Base-by-base conservation (phyloP, 768 basidiomycete genomes). In the Stropharia rugosoannulata region DNA sequence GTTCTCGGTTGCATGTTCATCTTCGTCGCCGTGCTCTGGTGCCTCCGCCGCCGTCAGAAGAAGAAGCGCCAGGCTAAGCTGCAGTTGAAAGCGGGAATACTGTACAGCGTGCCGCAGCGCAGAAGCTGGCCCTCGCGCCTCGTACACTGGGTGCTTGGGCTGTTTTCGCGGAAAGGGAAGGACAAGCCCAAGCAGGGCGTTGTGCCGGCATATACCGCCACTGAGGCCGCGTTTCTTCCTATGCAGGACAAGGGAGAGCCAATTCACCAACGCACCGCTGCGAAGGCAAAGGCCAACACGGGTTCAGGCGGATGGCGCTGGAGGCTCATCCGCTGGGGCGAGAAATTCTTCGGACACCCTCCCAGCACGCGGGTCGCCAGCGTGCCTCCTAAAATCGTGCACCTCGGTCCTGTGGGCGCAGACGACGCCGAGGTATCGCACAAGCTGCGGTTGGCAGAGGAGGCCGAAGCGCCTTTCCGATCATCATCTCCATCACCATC, bases 1-100 rank as follows among this genome's bases (percentile, higher is more conserved):
- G 77, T 84, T 1, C 82, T 93, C 32, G 89, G 90, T 10, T 89
- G 87, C 67, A 87, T 85, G 11, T 89, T 93, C 70, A 86, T 93
- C 70, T 86, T 90, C 67, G 59, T 92, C 46, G 71, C 79, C 44
- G 66, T 90, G 55, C 67, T 93, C 57, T 78, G 83, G 74, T 79
- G 77, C 60, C 91, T 86, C 83, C 83, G 92, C 19, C 78, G 89
- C 5, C 82, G 81, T 35, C 83, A 83, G 41, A 82, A 86, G 62
- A 86, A 86, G 67, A 79, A 80, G 62, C 82, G 87, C 11, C 35
- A 38, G 29, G 84, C 73, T 69, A 32, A 50, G 63, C 84, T 81
- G 79, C 7, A 68, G 71, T 58, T 4, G 72, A 75, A 15, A 77
- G 78, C 32, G 86, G 84, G 66, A 71, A 75, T 6, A 10, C 29